Base-by-base conservation (phyloP, 2,329 filamentous ascomycete species). In the Clarireedia hainanense region DNA sequence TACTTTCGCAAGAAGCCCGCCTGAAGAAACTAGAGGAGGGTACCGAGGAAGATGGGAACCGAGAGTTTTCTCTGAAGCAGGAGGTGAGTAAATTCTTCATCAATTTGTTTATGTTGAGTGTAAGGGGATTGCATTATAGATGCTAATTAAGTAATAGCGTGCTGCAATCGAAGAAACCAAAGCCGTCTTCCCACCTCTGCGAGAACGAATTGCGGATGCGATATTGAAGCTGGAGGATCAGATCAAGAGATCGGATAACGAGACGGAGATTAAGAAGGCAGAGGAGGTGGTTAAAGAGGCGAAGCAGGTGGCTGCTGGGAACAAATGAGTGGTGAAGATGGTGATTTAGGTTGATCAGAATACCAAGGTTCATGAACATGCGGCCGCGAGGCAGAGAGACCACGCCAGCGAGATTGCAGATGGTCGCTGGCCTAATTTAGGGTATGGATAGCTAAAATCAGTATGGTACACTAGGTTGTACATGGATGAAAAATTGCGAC, bases 111-210 rank as follows among this genome's bases (percentile, higher is more conserved):
- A 12, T 42, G 2, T 40, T 36, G 2, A 2, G 10, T 10, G 9
- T 36, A 3, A 2, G 10, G 6, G 9, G 15, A 5, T 46, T n/a
- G 10, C n/a, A 4, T 0, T 14, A 5, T 9, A 1, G 20, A 43
- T 24, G 51, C 54, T 65, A 39, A 60, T 37, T 34, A 27, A 20
- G 20, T 36, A 12, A 45, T 42, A 69, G 67, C 62, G 65, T 5
- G 58, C 62, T 3, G 91, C 88, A 23, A 75, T 91, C n/a, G 84
- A 91, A 62, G 89, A 99, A 74, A 97, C 94, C 7, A 87, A 87
- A 69, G 87, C 84, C 55, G 83, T 97, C 27, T 87, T 97, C 65
- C 85, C 79, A 2, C 82, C 82, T 1, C 73, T 97, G 62, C 80
- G 80, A 64, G 70, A 81, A 67, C 86, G 89, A 67, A 90, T 96